Percentiles rank a stretch among this genome's conserved stretches.
Conservation (phyloP, 257 asterid genomes). For the Cynanchum wilfordii region DNA sequence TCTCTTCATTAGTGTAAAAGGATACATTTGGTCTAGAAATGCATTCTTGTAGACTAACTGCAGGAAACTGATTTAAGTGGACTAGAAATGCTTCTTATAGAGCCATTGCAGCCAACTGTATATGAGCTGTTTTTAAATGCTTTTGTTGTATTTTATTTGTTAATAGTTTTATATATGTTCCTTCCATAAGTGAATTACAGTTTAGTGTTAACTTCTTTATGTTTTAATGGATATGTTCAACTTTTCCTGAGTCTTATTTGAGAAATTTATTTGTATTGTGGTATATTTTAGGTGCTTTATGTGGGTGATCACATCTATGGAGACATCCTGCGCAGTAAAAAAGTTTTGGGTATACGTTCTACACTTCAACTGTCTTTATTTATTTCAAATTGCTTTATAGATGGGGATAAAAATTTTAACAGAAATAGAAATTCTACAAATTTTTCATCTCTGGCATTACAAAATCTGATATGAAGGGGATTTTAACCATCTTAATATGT, state of each 20-base stretch:
- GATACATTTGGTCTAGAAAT: not conserved
- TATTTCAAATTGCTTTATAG: not conserved
- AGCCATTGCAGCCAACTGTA: not conserved
- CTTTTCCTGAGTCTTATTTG: not conserved
- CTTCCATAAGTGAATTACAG: not conserved
- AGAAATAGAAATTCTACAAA: too few species aligned
- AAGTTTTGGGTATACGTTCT: slow-evolving; percentile 64
- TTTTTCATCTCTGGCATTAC: not conserved
- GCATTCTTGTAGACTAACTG: not conserved
- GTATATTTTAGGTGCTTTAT: slow-evolving; percentile 70
- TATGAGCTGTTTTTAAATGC: not conserved
- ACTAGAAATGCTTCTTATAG: not conserved
- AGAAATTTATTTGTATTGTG: slow-evolving; percentile 11
- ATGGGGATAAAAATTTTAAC: not conserved
- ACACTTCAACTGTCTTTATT: not conserved
- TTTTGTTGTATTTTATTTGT: not conserved
- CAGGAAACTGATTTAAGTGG: not conserved
- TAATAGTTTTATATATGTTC: not conserved
- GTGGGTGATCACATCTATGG: slow-evolving; percentile 99
- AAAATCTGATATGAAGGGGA: not conserved
- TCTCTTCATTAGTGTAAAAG: not conserved
- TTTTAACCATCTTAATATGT: not conserved
- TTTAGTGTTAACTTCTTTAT: not conserved
- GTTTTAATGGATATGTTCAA: not conserved
- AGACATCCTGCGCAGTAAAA: slow-evolving; percentile 94